These are phyloP conservation scores for Pythium sukuiense DNA, from an alignment of 352 stramenopile species.

Conservation along the genomic window DNA sequence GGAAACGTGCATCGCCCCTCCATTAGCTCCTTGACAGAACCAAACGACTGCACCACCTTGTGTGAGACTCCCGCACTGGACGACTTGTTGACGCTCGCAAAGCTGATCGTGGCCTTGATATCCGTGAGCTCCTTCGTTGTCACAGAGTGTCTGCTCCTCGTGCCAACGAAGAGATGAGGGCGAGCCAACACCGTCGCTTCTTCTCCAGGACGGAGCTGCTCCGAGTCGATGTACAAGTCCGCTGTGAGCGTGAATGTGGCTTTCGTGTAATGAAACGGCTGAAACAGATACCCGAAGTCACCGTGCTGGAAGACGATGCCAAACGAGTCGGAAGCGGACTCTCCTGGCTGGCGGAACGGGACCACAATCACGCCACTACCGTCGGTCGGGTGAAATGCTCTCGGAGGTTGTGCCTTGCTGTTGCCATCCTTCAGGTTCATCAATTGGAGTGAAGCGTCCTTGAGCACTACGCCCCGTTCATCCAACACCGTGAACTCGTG, in stretches of 20 bases:
- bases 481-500: slow-evolving; percentile 57
- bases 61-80: slow-evolving; percentile 8
- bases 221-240: slow-evolving; percentile 49
- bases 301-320: slow-evolving; percentile 40
- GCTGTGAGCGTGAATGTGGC: slow-evolving; percentile 36
- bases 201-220: slow-evolving; percentile 51
- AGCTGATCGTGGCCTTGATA: slow-evolving; percentile 20
- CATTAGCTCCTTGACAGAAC: background rate
- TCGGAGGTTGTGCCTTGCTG: slow-evolving; percentile 36
- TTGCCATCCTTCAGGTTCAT: slow-evolving; percentile 41
- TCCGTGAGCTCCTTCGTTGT: slow-evolving; percentile 19
- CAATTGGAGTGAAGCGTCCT: slow-evolving; percentile 35
- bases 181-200: slow-evolving; percentile 33
- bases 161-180: slow-evolving; percentile 26
- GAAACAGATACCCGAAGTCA: slow-evolving; percentile 43
- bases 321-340: slow-evolving; percentile 35
- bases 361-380: slow-evolving; percentile 37
- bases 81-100: slow-evolving; percentile 10
- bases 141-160: background rate
- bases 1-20: background rate
- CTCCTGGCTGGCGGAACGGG: slow-evolving; percentile 42
- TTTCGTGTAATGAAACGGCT: slow-evolving; percentile 41
- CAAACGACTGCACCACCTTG: background rate
- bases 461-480: slow-evolving; percentile 40
- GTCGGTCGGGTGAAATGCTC: slow-evolving; percentile 31